phyloP scores from a whole-genome alignment of 306 rosid genomes.

The Purshia tridentata region DNA sequence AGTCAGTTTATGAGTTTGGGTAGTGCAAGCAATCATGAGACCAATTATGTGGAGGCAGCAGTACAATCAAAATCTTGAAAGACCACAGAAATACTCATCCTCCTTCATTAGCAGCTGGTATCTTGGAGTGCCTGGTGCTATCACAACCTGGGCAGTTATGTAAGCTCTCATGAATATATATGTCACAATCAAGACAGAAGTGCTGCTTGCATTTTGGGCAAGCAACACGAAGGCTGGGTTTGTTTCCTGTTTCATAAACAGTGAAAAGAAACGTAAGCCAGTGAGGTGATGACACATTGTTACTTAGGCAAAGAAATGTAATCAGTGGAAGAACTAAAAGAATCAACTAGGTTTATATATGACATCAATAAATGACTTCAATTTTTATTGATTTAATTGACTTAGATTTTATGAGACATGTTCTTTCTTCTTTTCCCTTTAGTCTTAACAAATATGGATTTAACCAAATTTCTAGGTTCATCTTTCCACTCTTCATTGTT shows the following conservation, averaged over 20 bases:
- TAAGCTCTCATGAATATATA: constrained; percentile 88
- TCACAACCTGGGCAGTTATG: constrained; percentile 98
- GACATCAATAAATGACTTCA: background rate
- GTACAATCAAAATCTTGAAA: background rate
- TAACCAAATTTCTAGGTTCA: background rate
- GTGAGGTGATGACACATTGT: background rate
- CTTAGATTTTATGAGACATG: background rate
- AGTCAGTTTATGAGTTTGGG: too few relatives aligned
- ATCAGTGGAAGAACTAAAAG: constrained; percentile 15
- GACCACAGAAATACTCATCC: constrained; percentile 18
- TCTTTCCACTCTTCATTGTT: background rate
- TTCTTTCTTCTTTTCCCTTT: background rate
- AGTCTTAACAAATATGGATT: background rate
- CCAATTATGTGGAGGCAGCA: background rate
- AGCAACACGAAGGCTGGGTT: constrained; percentile 60
- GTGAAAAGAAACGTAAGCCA: constrained; percentile 8
- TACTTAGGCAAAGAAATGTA: constrained; percentile 7
- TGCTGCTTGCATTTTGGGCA: constrained; percentile 86
- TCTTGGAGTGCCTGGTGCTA: constrained; percentile 64
- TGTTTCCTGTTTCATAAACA: constrained; percentile 62
- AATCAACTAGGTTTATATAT: background rate
- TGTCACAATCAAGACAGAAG: constrained; percentile 91
- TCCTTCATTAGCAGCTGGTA: constrained; percentile 30
- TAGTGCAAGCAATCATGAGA: background rate
- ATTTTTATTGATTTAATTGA: too few relatives aligned